Evolutionary conservation across 2,329 filamentous ascomycete species (phyloP).

Genomic region (Endoconidiophora laricicola): DNA sequence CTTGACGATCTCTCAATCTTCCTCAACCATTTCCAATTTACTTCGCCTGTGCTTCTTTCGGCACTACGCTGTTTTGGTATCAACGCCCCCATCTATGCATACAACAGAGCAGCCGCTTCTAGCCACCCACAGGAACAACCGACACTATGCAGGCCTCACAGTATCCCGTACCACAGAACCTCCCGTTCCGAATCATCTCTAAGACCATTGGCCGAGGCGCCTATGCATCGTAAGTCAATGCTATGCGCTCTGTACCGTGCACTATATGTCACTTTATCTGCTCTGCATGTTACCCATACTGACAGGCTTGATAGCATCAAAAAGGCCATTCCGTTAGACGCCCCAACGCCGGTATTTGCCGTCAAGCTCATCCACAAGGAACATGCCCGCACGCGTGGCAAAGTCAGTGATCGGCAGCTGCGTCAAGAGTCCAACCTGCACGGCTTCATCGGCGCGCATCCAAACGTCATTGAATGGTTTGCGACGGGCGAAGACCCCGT

Average conservation of each 20-base stretch:
- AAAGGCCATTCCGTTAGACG: constrained; percentile 65
- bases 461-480: constrained; percentile 88
- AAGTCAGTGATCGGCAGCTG: constrained; percentile 76
- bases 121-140: no score
- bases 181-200: constrained; percentile 88
- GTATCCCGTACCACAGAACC: constrained; percentile 65
- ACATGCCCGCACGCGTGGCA: constrained; percentile 77
- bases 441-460: constrained; percentile 71
- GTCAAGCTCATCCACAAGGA: constrained; percentile 98
- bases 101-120: no score
- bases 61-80: no score
- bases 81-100: no score
- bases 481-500: constrained; percentile 66
- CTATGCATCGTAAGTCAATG: constrained; percentile 67
- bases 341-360: constrained; percentile 64
- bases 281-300: constrained; percentile 8
- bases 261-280: not conserved
- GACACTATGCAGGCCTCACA: constrained; percentile 42
- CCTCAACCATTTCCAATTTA: no score
- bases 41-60: no score
- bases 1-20: no score
- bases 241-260: constrained; percentile 6
- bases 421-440: constrained; percentile 85
- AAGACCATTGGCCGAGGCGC: constrained; percentile 93
- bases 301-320: constrained; percentile 49